Evolutionary conservation across 1,139 yeast genomes (phyloP).

Genomic region (Suhomyces bribrorum): DNA sequence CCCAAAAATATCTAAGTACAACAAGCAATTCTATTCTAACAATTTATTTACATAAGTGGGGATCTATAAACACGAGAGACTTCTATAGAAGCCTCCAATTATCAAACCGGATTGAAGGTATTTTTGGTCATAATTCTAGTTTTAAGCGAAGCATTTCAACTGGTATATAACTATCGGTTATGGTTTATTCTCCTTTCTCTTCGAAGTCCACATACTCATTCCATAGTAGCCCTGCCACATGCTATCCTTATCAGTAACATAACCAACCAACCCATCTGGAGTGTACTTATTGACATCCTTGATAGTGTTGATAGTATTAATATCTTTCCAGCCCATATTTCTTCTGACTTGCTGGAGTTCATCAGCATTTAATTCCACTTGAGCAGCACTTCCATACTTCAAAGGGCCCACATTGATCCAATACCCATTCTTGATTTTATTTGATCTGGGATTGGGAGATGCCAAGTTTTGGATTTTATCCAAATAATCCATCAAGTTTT

Average conservation of each 20-base stretch:
- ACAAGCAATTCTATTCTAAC: too few species aligned
- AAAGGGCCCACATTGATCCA: constrained; percentile 90
- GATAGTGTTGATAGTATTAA: constrained; percentile 43
- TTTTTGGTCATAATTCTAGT: too few species aligned
- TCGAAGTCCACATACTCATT: constrained; percentile 49
- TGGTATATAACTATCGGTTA: too few species aligned
- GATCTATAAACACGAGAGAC: too few species aligned
- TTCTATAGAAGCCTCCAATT: too few species aligned
- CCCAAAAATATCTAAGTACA: too few species aligned
- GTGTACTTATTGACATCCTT: constrained; percentile 10
- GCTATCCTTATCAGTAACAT: constrained; percentile 63
- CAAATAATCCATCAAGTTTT: constrained; percentile 70
- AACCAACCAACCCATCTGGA: constrained; percentile 36
- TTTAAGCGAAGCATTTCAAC: neutral
- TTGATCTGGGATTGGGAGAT: constrained; percentile 27
- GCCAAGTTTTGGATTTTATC: constrained; percentile 57
- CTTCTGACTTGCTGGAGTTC: constrained; percentile 57
- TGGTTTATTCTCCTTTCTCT: constrained; percentile 25
- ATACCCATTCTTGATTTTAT: constrained; percentile 41
- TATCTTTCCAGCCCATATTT: constrained; percentile 65
- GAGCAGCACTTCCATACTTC: constrained; percentile 86
- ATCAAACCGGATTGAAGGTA: too few species aligned
- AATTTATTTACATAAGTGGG: too few species aligned
- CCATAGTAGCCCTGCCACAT: constrained; percentile 82
- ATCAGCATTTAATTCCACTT: constrained; percentile 66